Evolutionary conservation across 1,139 yeast genomes (phyloP).

Genomic region (Debaryomycetaceae sp.): DNA sequence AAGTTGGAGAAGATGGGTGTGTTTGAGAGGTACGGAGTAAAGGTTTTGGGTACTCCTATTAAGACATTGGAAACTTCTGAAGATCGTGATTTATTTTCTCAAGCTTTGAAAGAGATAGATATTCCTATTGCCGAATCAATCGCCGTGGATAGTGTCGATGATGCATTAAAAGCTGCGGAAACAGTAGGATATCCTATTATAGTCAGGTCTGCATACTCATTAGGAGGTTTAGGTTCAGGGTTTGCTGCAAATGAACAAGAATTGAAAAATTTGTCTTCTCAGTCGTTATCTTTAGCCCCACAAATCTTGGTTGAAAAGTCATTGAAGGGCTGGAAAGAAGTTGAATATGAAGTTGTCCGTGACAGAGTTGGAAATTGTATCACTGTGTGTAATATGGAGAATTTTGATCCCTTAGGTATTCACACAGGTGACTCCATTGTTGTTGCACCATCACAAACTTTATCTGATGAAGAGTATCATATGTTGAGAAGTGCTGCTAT

Average conservation of each 20-base stretch:
- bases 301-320: constrained; percentile 96
- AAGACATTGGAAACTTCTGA: constrained; percentile 93
- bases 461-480: constrained; percentile 95
- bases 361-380: constrained; percentile 96
- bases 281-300: constrained; percentile 85
- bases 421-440: constrained; percentile 99
- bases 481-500: constrained; percentile 98
- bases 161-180: constrained; percentile 84
- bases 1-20: constrained; percentile 92
- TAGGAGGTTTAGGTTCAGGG: constrained; percentile 98
- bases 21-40: constrained; percentile 83
- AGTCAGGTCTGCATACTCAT: constrained; percentile 95
- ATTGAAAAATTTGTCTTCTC: constrained; percentile 81
- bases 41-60: constrained; percentile 96
- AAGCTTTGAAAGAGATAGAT: constrained; percentile 88
- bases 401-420: constrained; percentile 95
- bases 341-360: constrained; percentile 97
- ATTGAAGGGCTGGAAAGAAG: constrained; percentile 98
- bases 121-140: constrained; percentile 96
- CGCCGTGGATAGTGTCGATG: constrained; percentile 92
- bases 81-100: constrained; percentile 94
- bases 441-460: constrained; percentile 97
- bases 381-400: constrained; percentile 99
- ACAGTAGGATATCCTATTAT: constrained; percentile 92
- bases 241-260: constrained; percentile 84